phyloP scores from a whole-genome alignment of 805 yeast genomes.

The Starmera amethionina region DNA sequence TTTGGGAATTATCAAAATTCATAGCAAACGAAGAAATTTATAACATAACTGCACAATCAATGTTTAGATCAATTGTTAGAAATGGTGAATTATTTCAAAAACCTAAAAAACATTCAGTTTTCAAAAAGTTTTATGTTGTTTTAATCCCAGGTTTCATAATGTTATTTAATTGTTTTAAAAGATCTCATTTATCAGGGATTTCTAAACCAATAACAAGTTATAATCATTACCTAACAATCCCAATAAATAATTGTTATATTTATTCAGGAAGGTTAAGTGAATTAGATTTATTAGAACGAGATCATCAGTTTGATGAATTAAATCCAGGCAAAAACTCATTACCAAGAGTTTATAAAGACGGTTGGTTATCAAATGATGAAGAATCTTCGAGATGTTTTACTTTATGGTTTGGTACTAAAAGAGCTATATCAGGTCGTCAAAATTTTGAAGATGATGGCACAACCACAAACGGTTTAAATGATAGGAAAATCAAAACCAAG shows the following conservation, averaged over 20 bases:
- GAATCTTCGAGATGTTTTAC: slow-evolving; percentile 72
- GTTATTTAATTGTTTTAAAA: slow-evolving; percentile 40
- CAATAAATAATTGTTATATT: slow-evolving; percentile 59
- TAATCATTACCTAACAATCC: slow-evolving; percentile 45
- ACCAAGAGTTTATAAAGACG: slow-evolving; percentile 73
- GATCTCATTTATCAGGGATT: slow-evolving; percentile 34
- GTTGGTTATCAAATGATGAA: slow-evolving; percentile 76
- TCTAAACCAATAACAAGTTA: slow-evolving; percentile 39
- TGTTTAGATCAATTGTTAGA: slow-evolving; percentile 49
- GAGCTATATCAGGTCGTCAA: slow-evolving; percentile 26
- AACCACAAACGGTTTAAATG: background rate
- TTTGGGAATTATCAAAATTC: slow-evolving; percentile 44
- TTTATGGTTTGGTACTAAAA: slow-evolving; percentile 69
- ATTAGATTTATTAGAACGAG: slow-evolving; percentile 41
- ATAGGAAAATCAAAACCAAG: slow-evolving; percentile 6
- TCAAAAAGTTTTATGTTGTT: slow-evolving; percentile 49
- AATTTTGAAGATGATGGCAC: background rate
- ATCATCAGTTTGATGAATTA: slow-evolving; percentile 30
- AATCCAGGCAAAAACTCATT: slow-evolving; percentile 47
- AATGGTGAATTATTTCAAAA: slow-evolving; percentile 66
- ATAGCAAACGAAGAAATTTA: slow-evolving; percentile 42
- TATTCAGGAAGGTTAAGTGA: slow-evolving; percentile 61
- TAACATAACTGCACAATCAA: slow-evolving; percentile 47
- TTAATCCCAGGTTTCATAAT: slow-evolving; percentile 63
- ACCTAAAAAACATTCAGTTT: slow-evolving; percentile 56